phyloP scores from a whole-genome alignment of 163 green algal genomes.

The Scenedesmus sp. region DNA sequence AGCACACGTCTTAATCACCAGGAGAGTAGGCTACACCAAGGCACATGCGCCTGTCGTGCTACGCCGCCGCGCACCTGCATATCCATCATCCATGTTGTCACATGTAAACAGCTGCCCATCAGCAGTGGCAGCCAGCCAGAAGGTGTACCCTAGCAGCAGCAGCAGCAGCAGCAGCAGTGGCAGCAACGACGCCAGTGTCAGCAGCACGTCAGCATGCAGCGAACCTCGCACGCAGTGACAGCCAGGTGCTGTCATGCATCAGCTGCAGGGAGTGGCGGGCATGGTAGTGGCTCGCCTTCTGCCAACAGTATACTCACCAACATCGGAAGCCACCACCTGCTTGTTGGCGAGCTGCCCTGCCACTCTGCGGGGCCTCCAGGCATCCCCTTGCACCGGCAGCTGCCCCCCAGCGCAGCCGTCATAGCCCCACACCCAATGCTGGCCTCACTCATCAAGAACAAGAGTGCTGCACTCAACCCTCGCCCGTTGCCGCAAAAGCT shows the following conservation, averaged over 20 bases:
- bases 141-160: conserved; percentile 57
- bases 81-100: conserved; percentile 64
- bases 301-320: conserved; percentile 29
- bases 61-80: conserved; percentile 36
- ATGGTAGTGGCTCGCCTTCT: no score
- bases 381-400: conserved; percentile 49
- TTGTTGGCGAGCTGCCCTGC: conserved; percentile 53
- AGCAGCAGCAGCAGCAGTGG: background rate
- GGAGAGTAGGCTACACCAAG: background rate
- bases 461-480: no score
- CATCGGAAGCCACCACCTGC: conserved; percentile 53
- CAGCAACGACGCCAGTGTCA: background rate
- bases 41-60: background rate
- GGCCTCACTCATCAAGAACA: no score
- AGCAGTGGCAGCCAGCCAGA: conserved; percentile 61
- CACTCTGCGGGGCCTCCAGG: conserved; percentile 54
- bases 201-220: background rate
- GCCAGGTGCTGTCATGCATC: background rate
- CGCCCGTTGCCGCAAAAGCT: no score
- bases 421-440: background rate
- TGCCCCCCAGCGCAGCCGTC: background rate
- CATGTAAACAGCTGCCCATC: conserved; percentile 61
- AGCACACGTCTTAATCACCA: background rate
- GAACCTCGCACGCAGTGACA: background rate
- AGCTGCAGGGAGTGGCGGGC: background rate